Evolutionary conservation across 1,139 yeast genomes (phyloP).

Genomic region (Barnettozyma hawaiiensis): DNA sequence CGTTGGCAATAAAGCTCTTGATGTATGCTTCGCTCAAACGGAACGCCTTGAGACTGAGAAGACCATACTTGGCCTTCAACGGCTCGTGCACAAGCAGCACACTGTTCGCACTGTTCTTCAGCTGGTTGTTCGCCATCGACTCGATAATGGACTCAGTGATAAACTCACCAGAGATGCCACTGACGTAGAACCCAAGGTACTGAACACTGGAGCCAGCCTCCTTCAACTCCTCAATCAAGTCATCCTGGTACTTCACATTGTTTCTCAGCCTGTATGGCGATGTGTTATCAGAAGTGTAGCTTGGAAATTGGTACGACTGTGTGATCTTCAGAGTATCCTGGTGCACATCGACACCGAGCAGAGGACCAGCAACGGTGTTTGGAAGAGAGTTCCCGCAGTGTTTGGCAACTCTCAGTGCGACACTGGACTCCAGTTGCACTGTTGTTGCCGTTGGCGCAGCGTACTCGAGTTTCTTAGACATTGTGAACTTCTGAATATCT

Average conservation of each 20-base stretch:
- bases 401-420: slow-evolving; percentile 63
- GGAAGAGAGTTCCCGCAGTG: slow-evolving; percentile 71
- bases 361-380: slow-evolving; percentile 64
- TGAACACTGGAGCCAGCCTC: slow-evolving; percentile 66
- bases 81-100: slow-evolving; percentile 72
- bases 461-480: slow-evolving; percentile 13
- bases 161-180: slow-evolving; percentile 64
- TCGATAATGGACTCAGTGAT: slow-evolving; percentile 63
- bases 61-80: slow-evolving; percentile 54
- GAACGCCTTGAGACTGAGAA: slow-evolving; percentile 60
- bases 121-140: slow-evolving; percentile 61
- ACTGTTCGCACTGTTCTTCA: slow-evolving; percentile 52
- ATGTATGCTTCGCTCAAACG: slow-evolving; percentile 63
- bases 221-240: slow-evolving; percentile 56
- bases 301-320: slow-evolving; percentile 62
- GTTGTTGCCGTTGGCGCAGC: slow-evolving; percentile 38
- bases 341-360: slow-evolving; percentile 69
- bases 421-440: slow-evolving; percentile 26
- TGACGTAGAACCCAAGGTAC: slow-evolving; percentile 80
- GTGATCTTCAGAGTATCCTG: slow-evolving; percentile 44
- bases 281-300: slow-evolving; percentile 33
- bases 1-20: slow-evolving; percentile 43
- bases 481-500: too few species aligned
- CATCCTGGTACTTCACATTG: slow-evolving; percentile 66
- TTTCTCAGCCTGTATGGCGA: slow-evolving; percentile 39